Evolutionary conservation across 371 early-diverging fungal genomes (phyloP).

Genomic region (Circinella umbellata): DNA sequence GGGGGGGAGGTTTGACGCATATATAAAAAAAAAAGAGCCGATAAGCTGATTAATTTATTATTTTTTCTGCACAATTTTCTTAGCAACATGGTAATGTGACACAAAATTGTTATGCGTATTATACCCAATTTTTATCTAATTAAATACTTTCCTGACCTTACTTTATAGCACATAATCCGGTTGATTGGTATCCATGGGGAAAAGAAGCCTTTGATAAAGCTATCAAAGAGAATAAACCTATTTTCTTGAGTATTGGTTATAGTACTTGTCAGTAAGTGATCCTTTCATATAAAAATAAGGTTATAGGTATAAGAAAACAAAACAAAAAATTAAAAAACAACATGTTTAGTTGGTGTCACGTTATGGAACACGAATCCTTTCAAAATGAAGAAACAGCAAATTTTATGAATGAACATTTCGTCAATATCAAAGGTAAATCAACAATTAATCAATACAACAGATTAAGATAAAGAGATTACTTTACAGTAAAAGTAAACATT

Average conservation of each 20-base stretch:
- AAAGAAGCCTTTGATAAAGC: constrained; percentile 68
- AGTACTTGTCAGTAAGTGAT: constrained; percentile 65
- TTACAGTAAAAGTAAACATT: too few species aligned
- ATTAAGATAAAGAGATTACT: not conserved
- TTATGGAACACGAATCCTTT: constrained; percentile 73
- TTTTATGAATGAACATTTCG: constrained; percentile 64
- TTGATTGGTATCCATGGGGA: constrained; percentile 79
- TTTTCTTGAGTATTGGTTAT: constrained; percentile 71
- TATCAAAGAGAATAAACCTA: constrained; percentile 58
- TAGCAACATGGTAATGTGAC: constrained; percentile 25
- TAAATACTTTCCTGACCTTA: not conserved
- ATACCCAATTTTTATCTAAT: not conserved
- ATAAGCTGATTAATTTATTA: not conserved
- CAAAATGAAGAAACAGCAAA: constrained; percentile 58
- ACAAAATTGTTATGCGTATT: not conserved
- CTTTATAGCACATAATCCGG: constrained; percentile 23
- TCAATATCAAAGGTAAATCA: constrained; percentile 60
- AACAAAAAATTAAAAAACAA: too few species aligned
- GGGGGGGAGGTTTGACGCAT: too few species aligned
- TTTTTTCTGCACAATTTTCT: not conserved
- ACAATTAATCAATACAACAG: not conserved
- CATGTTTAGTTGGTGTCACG: constrained; percentile 65
- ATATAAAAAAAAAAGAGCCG: too few species aligned
- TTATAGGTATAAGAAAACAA: too few species aligned
- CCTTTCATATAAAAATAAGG: too few species aligned